Evolutionary conservation across 164 flowering plant genomes (phyloP), one percentile per base, ranked within the genome.

Genomic region (Taxillus chinensis): DNA sequence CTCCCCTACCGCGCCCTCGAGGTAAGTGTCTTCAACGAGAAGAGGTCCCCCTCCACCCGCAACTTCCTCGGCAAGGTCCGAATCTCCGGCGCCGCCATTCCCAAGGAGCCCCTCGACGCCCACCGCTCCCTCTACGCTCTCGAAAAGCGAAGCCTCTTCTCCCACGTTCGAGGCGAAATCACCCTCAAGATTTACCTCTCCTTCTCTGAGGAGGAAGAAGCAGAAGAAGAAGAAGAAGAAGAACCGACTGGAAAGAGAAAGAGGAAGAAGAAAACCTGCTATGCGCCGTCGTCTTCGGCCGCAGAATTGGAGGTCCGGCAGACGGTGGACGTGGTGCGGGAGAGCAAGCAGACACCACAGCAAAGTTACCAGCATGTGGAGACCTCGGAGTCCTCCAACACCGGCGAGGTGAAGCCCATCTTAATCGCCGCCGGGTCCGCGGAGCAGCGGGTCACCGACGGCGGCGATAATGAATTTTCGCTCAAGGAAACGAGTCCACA

Each of bases 91-190:
- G 64, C 82, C 0, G 68, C 50, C 57, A 57, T 78, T 59, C 78
- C 71, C 7, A 72, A 67, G 55, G 75, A 76, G 65, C 80, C 81
- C 2, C 82, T 78, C 56, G 81, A 72, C 45, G 7, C 64, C n/a
- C 58, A 63, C 3, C 77, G 77, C 75, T 70, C 27, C 27, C 51
- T 75, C 3, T 72, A 75, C 59, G 69, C 83, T 4, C 80, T 84
- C 27, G 89, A 84, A 39, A 84, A 82, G 48, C 60, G 89, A 39
- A 82, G 83, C 69, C 42, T 82, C 6, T 84, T 84, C 59, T 84
- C 89, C 45, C 89, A 84, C 45, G 68, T 82, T 2, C 61, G 84
- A 12, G 89, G 89, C 1, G 89, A 84, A 73, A 70, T 84, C 7
- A 79, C 73, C 50, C 59, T 84, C 64, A 81, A 82, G 71, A 65